phyloP scores from a whole-genome alignment of 495 filamentous ascomycete genomes.

The Penicillium diatomitis region DNA sequence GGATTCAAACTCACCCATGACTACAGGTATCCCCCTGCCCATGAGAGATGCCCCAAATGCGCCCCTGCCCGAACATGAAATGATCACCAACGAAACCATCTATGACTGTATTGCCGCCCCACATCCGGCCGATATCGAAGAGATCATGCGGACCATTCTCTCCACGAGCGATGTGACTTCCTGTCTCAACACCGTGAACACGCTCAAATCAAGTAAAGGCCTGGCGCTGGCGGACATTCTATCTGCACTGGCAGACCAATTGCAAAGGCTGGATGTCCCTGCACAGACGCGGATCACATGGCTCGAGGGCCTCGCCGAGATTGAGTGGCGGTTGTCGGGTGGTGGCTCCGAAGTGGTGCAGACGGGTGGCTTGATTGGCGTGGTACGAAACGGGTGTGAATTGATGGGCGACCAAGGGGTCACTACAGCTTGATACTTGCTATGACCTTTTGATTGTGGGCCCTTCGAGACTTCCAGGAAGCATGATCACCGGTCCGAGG shows the following conservation, averaged over 20 bases:
- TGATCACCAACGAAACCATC: constrained; percentile 83
- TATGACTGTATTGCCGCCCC: constrained; percentile 97
- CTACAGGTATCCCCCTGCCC: constrained; percentile 61
- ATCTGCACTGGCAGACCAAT: constrained; percentile 70
- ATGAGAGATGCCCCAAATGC: constrained; percentile 52
- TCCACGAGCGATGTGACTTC: constrained; percentile 75
- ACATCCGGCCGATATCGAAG: constrained; percentile 77
- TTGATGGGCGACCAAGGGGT: constrained; percentile 42
- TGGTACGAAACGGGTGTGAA: constrained; percentile 79
- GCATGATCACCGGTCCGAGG: no score
- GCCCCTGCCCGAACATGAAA: constrained; percentile 50
- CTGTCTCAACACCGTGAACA: constrained; percentile 77
- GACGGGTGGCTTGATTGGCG: constrained; percentile 85
- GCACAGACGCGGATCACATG: constrained; percentile 80
- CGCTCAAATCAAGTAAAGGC: constrained; percentile 77
- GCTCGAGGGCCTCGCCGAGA: constrained; percentile 84
- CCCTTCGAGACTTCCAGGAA: no score
- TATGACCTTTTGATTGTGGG: background rate
- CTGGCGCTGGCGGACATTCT: constrained; percentile 91
- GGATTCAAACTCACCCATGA: background rate
- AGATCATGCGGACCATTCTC: constrained; percentile 76
- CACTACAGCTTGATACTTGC: constrained; percentile 9
- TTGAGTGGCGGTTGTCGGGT: constrained; percentile 83
- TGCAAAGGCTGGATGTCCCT: constrained; percentile 76
- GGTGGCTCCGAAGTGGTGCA: constrained; percentile 86